phyloP scores from a whole-genome alignment of 148 eudicot species.

The Cornus kousa region DNA sequence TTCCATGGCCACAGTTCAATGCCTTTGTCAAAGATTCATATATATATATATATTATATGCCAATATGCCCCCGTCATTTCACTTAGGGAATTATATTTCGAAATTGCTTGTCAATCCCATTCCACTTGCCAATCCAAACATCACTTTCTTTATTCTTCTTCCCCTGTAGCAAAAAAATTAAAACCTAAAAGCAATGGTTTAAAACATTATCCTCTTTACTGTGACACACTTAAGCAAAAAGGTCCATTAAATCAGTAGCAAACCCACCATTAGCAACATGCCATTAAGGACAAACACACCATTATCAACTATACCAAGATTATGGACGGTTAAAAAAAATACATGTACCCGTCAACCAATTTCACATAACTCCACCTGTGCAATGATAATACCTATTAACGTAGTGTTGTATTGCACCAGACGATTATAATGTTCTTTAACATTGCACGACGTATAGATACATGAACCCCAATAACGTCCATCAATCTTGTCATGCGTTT shows the following conservation, averaged over 20 bases:
- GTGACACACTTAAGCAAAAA: neutral
- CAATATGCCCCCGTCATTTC: constrained; percentile 22
- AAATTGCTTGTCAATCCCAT: constrained; percentile 25
- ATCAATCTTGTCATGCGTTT: neutral
- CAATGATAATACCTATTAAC: too few relatives aligned
- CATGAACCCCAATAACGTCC: neutral
- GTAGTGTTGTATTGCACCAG: too few relatives aligned
- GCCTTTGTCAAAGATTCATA: neutral
- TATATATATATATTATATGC: neutral
- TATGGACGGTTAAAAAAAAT: neutral
- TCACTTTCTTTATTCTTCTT: constrained; percentile 15
- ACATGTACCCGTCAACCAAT: constrained; percentile 15
- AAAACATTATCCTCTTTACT: neutral
- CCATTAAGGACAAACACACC: constrained; percentile 4
- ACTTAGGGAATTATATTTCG: constrained; percentile 7
- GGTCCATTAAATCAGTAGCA: neutral
- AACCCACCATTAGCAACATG: neutral
- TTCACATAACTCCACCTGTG: neutral
- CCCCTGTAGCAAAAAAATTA: neutral
- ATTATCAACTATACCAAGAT: neutral
- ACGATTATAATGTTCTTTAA: too few relatives aligned
- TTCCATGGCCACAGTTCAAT: constrained; percentile 14
- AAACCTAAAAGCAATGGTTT: neutral
- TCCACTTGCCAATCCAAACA: constrained; percentile 13
- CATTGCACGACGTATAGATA: neutral